Conservation (phyloP, 1,284 basidiomycete species). For the Mycena citricolor region DNA sequence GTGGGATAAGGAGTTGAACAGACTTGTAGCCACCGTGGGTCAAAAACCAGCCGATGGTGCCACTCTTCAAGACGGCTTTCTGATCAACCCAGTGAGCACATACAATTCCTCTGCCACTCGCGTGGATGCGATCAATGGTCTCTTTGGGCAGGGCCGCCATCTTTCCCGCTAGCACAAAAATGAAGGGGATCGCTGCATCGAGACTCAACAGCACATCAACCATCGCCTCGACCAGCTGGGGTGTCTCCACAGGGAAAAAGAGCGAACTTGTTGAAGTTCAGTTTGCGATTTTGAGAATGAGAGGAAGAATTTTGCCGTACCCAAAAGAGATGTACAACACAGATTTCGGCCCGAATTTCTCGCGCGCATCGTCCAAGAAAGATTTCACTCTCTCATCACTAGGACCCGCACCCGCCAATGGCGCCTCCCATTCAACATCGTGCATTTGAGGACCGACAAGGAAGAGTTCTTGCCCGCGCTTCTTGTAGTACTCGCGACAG, state of each 20-base stretch:
- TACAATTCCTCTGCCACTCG: constrained; percentile 8
- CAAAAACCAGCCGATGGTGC: constrained; percentile 3
- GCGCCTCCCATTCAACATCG: neutral
- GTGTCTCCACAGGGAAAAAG: constrained; percentile 9
- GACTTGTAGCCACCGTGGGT: constrained; percentile 15
- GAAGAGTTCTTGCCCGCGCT: constrained; percentile 14
- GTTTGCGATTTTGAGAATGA: no score
- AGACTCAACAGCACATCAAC: constrained; percentile 3
- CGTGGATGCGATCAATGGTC: constrained; percentile 8
- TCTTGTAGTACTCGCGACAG: constrained; percentile 4
- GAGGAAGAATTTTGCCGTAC: no score
- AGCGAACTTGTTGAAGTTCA: no score
- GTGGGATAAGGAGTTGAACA: neutral
- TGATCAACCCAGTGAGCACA: constrained; percentile 2
- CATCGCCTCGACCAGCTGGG: constrained; percentile 8
- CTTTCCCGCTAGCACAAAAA: constrained; percentile 5
- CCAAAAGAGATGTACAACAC: constrained; percentile 21
- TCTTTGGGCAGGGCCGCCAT: constrained; percentile 3
- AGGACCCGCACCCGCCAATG: neutral
- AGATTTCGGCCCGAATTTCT: constrained; percentile 8
- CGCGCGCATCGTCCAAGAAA: constrained; percentile 12
- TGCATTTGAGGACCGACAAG: constrained; percentile 13
- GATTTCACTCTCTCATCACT: constrained; percentile 2
- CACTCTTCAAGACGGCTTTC: neutral
- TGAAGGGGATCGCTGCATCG: constrained; percentile 11